A percentile compares a stretch with the other conserved stretches of the same genome.
phyloP scores from a whole-genome alignment of 169 alveolate species.

The Prorocentrum cordatum region DNA sequence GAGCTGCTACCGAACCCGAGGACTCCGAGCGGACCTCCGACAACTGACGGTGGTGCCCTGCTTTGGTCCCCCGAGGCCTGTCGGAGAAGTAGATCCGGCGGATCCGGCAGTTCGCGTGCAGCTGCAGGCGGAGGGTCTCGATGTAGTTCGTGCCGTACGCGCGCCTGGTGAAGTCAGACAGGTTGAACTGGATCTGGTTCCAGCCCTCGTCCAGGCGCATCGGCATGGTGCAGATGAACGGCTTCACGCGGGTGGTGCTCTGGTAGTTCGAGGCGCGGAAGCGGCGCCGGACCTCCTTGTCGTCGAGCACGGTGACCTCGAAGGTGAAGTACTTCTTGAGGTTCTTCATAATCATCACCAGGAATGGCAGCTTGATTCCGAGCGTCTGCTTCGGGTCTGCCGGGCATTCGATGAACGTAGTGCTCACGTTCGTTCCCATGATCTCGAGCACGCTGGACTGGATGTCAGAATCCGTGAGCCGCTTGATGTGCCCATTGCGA shows the following conservation, averaged over 20 bases:
- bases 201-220: slow-evolving; percentile 96
- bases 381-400: slow-evolving; percentile 84
- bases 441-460: slow-evolving; percentile 77
- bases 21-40: no score
- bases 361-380: slow-evolving; percentile 91
- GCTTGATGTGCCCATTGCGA: slow-evolving; percentile 91
- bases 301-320: slow-evolving; percentile 93
- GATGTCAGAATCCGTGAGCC: slow-evolving; percentile 91
- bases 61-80: no score
- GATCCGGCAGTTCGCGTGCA: slow-evolving; percentile 93
- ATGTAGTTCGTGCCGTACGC: slow-evolving; percentile 95
- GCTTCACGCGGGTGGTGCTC: slow-evolving; percentile 89
- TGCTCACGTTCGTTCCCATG: slow-evolving; percentile 82
- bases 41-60: no score
- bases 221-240: slow-evolving; percentile 96
- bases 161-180: slow-evolving; percentile 92
- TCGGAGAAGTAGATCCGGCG: slow-evolving; percentile 93
- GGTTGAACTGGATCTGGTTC: slow-evolving; percentile 92
- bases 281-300: slow-evolving; percentile 90
- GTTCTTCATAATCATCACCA: slow-evolving; percentile 91
- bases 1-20: no score
- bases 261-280: slow-evolving; percentile 94
- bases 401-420: slow-evolving; percentile 89
- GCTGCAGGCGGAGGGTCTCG: slow-evolving; percentile 90
- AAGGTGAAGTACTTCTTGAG: slow-evolving; percentile 90